Evolutionary conservation across 140 eudicot genomes (phyloP), one percentile per base, ranked within the genome.

Genomic region (Flaveria floridana): DNA sequence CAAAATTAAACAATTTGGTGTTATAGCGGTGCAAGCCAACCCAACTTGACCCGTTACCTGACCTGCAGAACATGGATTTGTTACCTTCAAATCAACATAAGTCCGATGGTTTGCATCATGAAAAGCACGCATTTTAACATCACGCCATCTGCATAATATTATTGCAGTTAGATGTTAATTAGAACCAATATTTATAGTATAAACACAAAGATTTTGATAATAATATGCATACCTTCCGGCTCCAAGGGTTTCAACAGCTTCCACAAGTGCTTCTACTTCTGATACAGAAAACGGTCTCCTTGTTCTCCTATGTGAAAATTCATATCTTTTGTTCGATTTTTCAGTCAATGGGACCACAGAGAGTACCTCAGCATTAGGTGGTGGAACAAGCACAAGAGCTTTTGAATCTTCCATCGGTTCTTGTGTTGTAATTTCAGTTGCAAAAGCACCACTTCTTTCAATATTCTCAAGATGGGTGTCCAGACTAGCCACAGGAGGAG

Each of bases 201-300:
- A 55, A 21, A 68, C 16, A 23, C 9, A n/a, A 63, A 13, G 11
- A 28, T 34, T 30, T n/a, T 9, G 66, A 23, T 46, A 26, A 65
- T 48, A 19, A 20, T 46, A 46, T 79, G 34, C 82, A 71, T 44
- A 94, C 99, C 97, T 88, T 85, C 99, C 99, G 3, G 99, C 93
- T 77, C 99, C 99, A 53, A 94, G 99, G 79, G 80, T 90, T 79
- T 94, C 99, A 78, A 94, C 99, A 2, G 97, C 99, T 82, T 80
- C 96, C 82, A 94, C 99, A 6, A 94, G 96, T 28, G 97, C 96
- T 81, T 94, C 99, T 20, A 90, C 99, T 91, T 94, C 99, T 12
- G 85, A 47, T 12, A 94, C 97, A 65, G 99, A 88, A 77, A 94
- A 94, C 0, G 97, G 99, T 53, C 99, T 83, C 82, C 99, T 84